Conservation (phyloP, 805 yeast genomes). For the Ogataea paraovalis region DNA sequence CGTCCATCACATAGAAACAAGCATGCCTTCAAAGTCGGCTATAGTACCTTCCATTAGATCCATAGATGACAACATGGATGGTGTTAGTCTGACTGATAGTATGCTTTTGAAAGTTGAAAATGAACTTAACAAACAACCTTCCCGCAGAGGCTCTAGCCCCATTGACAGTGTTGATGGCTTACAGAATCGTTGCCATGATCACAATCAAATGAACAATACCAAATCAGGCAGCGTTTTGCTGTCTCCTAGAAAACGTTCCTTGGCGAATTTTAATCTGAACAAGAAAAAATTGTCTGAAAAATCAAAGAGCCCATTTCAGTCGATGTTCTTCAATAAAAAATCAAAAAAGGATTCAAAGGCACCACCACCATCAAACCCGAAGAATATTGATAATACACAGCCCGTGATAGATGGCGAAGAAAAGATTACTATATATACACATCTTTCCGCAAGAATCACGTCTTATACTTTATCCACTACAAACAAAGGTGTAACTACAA, state of each 20-base stretch:
- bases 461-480: slow-evolving; percentile 7
- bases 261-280: slow-evolving; percentile 2
- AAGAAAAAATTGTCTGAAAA: slow-evolving; percentile 2
- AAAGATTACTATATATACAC: slow-evolving; percentile 8
- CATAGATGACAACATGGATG: slow-evolving; percentile 6
- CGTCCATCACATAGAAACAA: no score
- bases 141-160: not conserved
- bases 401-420: slow-evolving; percentile 5
- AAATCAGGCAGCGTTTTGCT: not conserved
- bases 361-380: not conserved
- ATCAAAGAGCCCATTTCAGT: slow-evolving; percentile 13
- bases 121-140: slow-evolving; percentile 7
- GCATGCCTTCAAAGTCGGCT: not conserved
- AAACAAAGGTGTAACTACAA: slow-evolving; percentile 1
- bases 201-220: no score
- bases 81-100: slow-evolving; percentile 15
- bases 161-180: no score
- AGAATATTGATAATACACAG: not conserved
- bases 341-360: slow-evolving; percentile 4
- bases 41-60: not conserved
- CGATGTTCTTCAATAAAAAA: slow-evolving; percentile 11
- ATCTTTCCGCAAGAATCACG: slow-evolving; percentile 12
- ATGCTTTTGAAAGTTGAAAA: slow-evolving; percentile 16
- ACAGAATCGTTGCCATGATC: no score
- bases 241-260: slow-evolving; percentile 14